Base-by-base conservation (phyloP, 352 stramenopile species). In the Plasmopara viticola region DNA sequence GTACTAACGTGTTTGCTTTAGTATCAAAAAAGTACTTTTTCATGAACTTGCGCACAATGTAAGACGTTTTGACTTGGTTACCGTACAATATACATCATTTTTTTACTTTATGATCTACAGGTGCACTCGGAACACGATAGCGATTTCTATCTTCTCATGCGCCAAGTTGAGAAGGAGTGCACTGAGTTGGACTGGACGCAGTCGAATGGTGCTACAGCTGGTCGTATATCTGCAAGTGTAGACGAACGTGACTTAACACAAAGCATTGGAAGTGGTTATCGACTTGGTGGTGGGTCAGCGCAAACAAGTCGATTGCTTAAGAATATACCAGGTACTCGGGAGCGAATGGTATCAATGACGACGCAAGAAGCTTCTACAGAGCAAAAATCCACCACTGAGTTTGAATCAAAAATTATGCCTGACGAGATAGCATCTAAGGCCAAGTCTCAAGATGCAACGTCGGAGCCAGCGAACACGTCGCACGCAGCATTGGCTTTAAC, bases 1-100 rank as follows among this genome's bases (percentile, higher is more conserved):
- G 9, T 40, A 37, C 17, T 48, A 43, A 55, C 14, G 25, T 38
- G 28, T 34, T 43, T 41, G 37, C 8, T 15, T 14, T 44, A 95
- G 71, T 44, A 94, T 97, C 65, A 89, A 90, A 56, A 96, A 98
- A 62, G 90, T 97, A 13, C 64, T 98, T 1, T 98, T 84, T 46
- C 94, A 98, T 68, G 94, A 98, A 59, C 78, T 98, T 29, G 78
- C 89, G 5, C 94, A 98, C 66, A 98, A 97, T 57, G 89, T 95
- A 70, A 60, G 69, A 15, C 10, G 1, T 12, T 18, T 13, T 43
- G 12, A 15, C 30, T 14, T 17, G 37, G 2, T 18, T 17, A 41
- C 6, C 2, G 6, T 35, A 12, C 5, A 8, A 5, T 35, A 3
- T 35, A 4, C 10, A 35, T 35, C 31, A 12, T 29, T 42, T 4